Evolutionary conservation across 805 yeast genomes (phyloP), one percentile per base, ranked within the genome.

Genomic region (Tetrapisispora fleetii): DNA sequence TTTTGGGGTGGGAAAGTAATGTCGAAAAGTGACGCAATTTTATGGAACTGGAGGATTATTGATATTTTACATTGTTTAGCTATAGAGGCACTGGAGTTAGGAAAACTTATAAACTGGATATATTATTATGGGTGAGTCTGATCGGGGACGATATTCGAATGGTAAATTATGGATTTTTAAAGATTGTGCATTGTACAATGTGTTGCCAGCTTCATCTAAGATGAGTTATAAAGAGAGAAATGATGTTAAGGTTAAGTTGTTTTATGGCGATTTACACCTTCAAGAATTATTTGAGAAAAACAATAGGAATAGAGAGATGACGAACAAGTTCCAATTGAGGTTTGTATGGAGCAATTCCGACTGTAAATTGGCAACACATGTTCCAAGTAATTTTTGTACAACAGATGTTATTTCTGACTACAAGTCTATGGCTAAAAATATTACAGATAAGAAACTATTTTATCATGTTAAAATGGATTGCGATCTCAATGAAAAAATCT

Each of bases 381-480:
- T 13, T 40, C 4, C n/a, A 11, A 9, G 3, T 2, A 10, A 2
- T n/a, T 43, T 43, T 19, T 36, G 62, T 44, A 48, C 52, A 40
- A 58, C 64, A 0, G 53, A 50, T 19, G 40, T 57, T 4, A 55
- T 59, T 22, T 51, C 50, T 24, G 54, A 54, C 37, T 48, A 56
- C 16, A 48, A 45, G 24, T 50, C 54, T 39, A 48, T 56, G 47
- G 48, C 49, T 28, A 52, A 51, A 24, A 53, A 53, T 18, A 45
- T 59, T 5, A 8, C 16, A 8, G 41, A 35, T n/a, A 49, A 51
- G 19, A 50, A 49, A 35, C 41, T 46, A 16, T 48, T 51, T 42
- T 55, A 42, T 48, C 50, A 54, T 38, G 43, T 57, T 7, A 49
- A 49, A 46, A 54, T 58, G 58, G 50, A 52, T 32, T 54, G 58